Evolutionary conservation across 116 monocot species (phyloP).

Genomic region (Thalassia testudinum): DNA sequence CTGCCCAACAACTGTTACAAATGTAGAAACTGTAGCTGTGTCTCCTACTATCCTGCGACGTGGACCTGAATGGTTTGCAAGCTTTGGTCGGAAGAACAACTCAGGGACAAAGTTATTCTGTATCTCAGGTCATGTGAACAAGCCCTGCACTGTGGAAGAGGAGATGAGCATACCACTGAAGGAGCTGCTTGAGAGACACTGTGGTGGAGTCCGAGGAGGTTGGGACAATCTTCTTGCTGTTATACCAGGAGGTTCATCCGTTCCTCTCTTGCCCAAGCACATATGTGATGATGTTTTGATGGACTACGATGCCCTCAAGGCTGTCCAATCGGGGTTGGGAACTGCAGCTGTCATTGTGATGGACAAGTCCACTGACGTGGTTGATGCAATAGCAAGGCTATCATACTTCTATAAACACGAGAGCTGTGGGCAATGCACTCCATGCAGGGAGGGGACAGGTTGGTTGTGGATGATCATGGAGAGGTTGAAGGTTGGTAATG

Average conservation of each 20-base stretch:
- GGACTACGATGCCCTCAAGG: slow-evolving; percentile 95
- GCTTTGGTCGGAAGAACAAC: slow-evolving; percentile 93
- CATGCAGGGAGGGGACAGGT: slow-evolving; percentile 91
- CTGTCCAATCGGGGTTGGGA: slow-evolving; percentile 79
- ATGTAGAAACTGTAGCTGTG: slow-evolving; percentile 96
- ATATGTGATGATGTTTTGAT: slow-evolving; percentile 92
- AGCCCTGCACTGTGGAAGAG: slow-evolving; percentile 96
- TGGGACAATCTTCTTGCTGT: slow-evolving; percentile 94
- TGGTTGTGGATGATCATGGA: slow-evolving; percentile 76
- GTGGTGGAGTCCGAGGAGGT: slow-evolving; percentile 87
- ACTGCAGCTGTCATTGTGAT: slow-evolving; percentile 96
- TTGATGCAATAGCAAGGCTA: slow-evolving; percentile 89
- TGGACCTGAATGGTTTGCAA: slow-evolving; percentile 90
- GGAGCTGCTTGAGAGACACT: slow-evolving; percentile 83
- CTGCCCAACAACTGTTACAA: slow-evolving; percentile 94
- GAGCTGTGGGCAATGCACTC: slow-evolving; percentile 96
- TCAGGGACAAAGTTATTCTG: slow-evolving; percentile 88
- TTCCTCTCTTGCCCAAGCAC: slow-evolving; percentile 76
- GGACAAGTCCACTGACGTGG: slow-evolving; percentile 82
- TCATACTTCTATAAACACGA: slow-evolving; percentile 98
- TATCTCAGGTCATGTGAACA: slow-evolving; percentile 89
- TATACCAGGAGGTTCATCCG: slow-evolving; percentile 91
- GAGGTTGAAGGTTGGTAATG: slow-evolving; percentile 89
- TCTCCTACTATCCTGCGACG: slow-evolving; percentile 90
- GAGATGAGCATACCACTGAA: slow-evolving; percentile 97